phyloP scores from a whole-genome alignment of 495 filamentous ascomycete genomes.

The Wilcoxina mikolae region DNA sequence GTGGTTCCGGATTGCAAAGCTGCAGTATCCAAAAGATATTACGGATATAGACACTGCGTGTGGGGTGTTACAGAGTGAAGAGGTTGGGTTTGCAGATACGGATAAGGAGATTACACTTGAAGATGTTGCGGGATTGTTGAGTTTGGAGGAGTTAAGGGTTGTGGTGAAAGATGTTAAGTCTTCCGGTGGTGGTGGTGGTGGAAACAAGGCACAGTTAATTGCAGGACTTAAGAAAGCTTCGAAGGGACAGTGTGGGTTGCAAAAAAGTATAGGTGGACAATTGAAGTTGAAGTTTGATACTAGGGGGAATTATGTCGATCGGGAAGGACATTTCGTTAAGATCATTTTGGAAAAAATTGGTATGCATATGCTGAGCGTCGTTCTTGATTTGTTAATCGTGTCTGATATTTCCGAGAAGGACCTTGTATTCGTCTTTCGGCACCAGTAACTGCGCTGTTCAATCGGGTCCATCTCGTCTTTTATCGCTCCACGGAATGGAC shows the following conservation, averaged over 20 bases:
- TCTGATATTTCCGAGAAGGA: constrained; percentile 32
- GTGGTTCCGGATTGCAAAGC: constrained; percentile 70
- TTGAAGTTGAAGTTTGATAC: constrained; percentile 20
- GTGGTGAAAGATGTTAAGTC: constrained; percentile 79
- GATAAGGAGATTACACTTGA: constrained; percentile 56
- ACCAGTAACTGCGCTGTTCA: constrained; percentile 66
- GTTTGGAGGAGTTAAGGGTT: constrained; percentile 69
- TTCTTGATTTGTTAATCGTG: constrained; percentile 9
- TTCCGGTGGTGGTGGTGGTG: constrained; percentile 41
- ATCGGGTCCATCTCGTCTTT: constrained; percentile 87
- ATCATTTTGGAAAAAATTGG: constrained; percentile 64
- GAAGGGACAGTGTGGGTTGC: constrained; percentile 15
- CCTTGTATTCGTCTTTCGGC: constrained; percentile 68
- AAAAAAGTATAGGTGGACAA: constrained; percentile 21
- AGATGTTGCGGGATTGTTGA: constrained; percentile 67
- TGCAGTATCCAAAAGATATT: constrained; percentile 74
- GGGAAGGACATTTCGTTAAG: constrained; percentile 44
- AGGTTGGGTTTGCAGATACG: constrained; percentile 52
- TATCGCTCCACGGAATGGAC: constrained; percentile 96
- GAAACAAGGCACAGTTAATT: constrained; percentile 73
- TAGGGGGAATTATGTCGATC: constrained; percentile 25
- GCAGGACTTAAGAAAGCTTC: constrained; percentile 33
- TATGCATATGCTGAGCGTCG: constrained; percentile 4
- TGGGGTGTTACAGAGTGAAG: constrained; percentile 38
- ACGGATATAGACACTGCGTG: constrained; percentile 53